Percentiles rank a stretch among this genome's conserved stretches.
Evolutionary conservation across 1,284 basidiomycete species (phyloP).

Genomic region (Irpex sp.): DNA sequence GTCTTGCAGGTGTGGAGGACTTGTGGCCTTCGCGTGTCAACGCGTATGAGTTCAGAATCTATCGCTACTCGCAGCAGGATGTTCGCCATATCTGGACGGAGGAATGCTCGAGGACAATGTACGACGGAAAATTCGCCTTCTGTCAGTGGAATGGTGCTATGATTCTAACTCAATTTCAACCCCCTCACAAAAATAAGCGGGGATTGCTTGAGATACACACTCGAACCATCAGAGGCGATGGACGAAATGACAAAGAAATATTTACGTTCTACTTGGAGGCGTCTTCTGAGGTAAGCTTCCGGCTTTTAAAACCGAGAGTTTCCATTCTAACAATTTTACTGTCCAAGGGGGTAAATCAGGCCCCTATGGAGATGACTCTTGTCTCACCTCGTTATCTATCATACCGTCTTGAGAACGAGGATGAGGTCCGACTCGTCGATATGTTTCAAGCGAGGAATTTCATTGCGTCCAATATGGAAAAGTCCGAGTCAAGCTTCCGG

Average conservation of each 20-base stretch:
- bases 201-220: background rate
- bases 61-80: background rate
- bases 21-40: background rate
- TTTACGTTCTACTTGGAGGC: background rate
- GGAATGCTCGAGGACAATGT: background rate
- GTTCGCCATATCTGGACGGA: background rate
- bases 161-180: background rate
- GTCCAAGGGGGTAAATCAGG: background rate
- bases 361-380: background rate
- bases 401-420: background rate
- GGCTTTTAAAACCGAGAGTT: too few relatives aligned
- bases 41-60: background rate
- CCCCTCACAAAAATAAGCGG: background rate
- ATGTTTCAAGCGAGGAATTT: background rate
- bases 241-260: background rate
- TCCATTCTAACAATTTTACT: background rate
- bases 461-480: background rate
- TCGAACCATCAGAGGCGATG: background rate
- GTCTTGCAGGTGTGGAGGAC: background rate
- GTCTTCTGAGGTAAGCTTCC: background rate
- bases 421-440: background rate
- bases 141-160: background rate
- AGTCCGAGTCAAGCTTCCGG: background rate
- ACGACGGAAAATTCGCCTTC: background rate
- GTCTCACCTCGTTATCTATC: background rate